A percentile compares a stretch with the other conserved stretches of the same genome.
These are phyloP conservation scores for Pyrenochaeta sp. DNA, from an alignment of 2,329 filamentous ascomycete species.

Conservation along the genomic window DNA sequence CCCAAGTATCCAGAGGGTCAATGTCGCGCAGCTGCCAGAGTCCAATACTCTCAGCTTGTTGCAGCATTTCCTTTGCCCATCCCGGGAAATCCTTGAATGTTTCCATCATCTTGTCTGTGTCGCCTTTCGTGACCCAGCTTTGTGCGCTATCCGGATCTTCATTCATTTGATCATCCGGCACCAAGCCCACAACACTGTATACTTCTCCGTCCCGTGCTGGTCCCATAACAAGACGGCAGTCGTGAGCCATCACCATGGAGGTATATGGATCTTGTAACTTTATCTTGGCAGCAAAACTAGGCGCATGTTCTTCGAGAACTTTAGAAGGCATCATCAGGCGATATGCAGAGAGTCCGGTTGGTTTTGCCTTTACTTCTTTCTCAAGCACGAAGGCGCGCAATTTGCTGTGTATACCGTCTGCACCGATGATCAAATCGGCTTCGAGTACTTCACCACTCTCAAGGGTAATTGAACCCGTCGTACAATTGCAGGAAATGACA, in stretches of 20 bases:
- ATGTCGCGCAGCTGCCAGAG: slow-evolving; percentile 57
- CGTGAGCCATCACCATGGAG: slow-evolving; percentile 56
- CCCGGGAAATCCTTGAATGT: slow-evolving; percentile 52
- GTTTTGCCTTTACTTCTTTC: slow-evolving; percentile 27
- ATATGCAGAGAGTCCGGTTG: slow-evolving; percentile 51
- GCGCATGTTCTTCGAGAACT: slow-evolving; percentile 25
- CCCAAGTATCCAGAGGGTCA: slow-evolving; percentile 55
- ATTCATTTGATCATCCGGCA: slow-evolving; percentile 54
- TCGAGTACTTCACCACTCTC: slow-evolving; percentile 52
- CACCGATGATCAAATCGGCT: slow-evolving; percentile 61
- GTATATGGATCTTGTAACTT: slow-evolving; percentile 51
- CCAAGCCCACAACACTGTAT: slow-evolving; percentile 55
- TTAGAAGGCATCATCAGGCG: slow-evolving; percentile 44
- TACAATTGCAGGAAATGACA: slow-evolving; percentile 52
- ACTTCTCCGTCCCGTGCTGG: slow-evolving; percentile 52
- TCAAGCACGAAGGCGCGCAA: slow-evolving; percentile 31
- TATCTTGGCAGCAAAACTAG: slow-evolving; percentile 36
- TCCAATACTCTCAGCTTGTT: slow-evolving; percentile 43
- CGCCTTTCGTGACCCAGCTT: slow-evolving; percentile 52
- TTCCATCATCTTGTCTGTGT: slow-evolving; percentile 47
- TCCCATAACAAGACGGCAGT: slow-evolving; percentile 56
- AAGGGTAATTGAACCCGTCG: slow-evolving; percentile 52
- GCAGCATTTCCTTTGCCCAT: slow-evolving; percentile 50
- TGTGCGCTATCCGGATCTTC: slow-evolving; percentile 46
- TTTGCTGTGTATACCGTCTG: slow-evolving; percentile 58